Percentiles rank a stretch among this genome's conserved stretches.
Conservation (phyloP, 129 eudicot species). For the Ambrosia artemisiifolia region DNA sequence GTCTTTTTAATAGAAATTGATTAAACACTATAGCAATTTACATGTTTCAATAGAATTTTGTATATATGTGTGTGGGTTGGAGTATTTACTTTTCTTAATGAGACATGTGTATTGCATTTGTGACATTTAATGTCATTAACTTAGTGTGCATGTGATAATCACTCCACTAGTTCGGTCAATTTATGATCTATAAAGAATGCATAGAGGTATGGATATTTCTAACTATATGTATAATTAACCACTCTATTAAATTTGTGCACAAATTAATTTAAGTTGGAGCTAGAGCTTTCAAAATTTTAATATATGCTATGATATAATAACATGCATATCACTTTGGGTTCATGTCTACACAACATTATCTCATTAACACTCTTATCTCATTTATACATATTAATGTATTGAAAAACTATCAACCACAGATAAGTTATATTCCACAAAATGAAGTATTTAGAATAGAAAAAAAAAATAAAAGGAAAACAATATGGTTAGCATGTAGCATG, state of each 20-base stretch:
- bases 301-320: neutral
- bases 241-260: neutral
- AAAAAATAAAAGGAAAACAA: slow-evolving; percentile 2
- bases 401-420: neutral
- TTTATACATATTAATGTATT: neutral
- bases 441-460: slow-evolving; percentile 7
- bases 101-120: slow-evolving; percentile 4
- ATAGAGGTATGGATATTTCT: neutral
- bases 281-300: slow-evolving; percentile 21
- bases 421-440: neutral
- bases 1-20: neutral
- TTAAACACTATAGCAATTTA: neutral
- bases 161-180: slow-evolving; percentile 10
- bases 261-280: slow-evolving; percentile 10
- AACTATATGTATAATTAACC: neutral
- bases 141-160: slow-evolving; percentile 16
- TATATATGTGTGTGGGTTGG: neutral
- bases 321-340: neutral
- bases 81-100: neutral
- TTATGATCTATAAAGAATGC: neutral
- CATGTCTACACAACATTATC: neutral
- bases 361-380: neutral
- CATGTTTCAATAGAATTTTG: neutral
- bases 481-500: slow-evolving; percentile 18
- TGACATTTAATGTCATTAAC: slow-evolving; percentile 18